A percentile compares a stretch with the other conserved stretches of the same genome.
These are phyloP conservation scores for Brassica carinata DNA, from an alignment of 345 rosid species.

Conservation along the genomic window DNA sequence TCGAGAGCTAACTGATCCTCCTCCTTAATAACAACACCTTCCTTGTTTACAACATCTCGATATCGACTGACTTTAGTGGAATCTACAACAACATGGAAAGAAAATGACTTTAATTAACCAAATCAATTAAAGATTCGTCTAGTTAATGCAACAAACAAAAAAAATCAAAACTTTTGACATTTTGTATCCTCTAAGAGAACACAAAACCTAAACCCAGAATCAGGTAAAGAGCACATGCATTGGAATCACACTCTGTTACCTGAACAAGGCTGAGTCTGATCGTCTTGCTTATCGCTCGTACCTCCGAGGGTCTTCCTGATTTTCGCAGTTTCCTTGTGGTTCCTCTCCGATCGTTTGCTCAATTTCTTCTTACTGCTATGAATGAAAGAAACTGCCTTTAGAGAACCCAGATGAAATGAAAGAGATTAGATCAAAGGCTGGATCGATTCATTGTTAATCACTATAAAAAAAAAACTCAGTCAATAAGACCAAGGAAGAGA, in stretches of 20 bases:
- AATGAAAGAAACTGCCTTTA: slow-evolving; percentile 19
- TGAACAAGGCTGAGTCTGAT: slow-evolving; percentile 47
- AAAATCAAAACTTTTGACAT: too few species aligned
- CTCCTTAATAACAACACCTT: too few species aligned
- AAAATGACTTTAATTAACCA: too few species aligned
- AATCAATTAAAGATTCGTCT: too few species aligned
- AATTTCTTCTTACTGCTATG: slow-evolving; percentile 47
- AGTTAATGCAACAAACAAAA: too few species aligned
- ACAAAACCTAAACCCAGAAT: too few species aligned
- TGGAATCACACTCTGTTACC: slow-evolving; percentile 39
- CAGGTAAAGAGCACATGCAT: slow-evolving; percentile 28
- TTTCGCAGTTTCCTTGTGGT: slow-evolving; percentile 22
- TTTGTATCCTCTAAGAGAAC: too few species aligned
- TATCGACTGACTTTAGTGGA: too few species aligned
- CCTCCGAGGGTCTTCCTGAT: slow-evolving; percentile 1
- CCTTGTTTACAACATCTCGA: too few species aligned
- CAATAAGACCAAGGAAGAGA: background rate
- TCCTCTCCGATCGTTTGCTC: slow-evolving; percentile 45
- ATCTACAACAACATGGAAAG: too few species aligned
- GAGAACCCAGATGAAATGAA: background rate
- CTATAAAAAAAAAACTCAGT: background rate
- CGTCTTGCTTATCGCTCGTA: background rate
- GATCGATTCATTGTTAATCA: too few species aligned
- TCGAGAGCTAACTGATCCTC: too few species aligned
- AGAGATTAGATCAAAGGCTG: background rate